Percentiles rank a stretch among this genome's conserved stretches.
phyloP scores from a whole-genome alignment of 148 eudicot genomes.

The Rhododendron mucronatum region DNA sequence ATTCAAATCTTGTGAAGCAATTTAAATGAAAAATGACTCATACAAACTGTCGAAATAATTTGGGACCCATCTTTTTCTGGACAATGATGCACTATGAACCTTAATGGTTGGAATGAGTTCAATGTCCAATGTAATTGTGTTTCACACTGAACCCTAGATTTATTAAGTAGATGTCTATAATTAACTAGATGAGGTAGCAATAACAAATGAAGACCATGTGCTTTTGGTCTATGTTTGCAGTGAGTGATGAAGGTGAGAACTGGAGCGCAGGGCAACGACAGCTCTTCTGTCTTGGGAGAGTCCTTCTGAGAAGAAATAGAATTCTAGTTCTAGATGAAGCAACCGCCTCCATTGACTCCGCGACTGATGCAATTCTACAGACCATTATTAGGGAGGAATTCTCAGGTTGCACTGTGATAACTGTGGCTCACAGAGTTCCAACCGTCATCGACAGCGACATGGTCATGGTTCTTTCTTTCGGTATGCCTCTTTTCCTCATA shows the following conservation, averaged over 20 bases:
- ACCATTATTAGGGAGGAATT: conserved; percentile 54
- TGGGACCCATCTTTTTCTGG: background rate
- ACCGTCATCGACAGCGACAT: conserved; percentile 58
- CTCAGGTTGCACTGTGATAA: conserved; percentile 50
- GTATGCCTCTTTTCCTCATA: conserved; percentile 31
- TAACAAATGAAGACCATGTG: background rate
- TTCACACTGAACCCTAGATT: background rate
- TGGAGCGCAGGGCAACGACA: conserved; percentile 70
- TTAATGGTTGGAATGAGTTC: background rate
- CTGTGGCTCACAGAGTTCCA: conserved; percentile 71
- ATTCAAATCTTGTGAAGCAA: background rate
- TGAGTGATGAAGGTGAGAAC: conserved; percentile 64
- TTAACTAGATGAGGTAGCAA: background rate
- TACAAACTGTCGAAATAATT: background rate
- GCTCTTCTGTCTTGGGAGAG: conserved; percentile 63
- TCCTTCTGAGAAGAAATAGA: conserved; percentile 52
- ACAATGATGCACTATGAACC: background rate
- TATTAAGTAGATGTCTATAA: background rate
- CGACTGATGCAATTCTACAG: conserved; percentile 55
- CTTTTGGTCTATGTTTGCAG: conserved; percentile 12
- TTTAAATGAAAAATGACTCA: background rate
- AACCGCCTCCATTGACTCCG: conserved; percentile 60
- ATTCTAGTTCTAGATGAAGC: conserved; percentile 70
- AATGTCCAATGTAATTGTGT: background rate
- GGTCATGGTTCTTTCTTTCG: conserved; percentile 70